Base-by-base conservation (phyloP, 257 asterid species). In the Solanum corneliomulleri region DNA sequence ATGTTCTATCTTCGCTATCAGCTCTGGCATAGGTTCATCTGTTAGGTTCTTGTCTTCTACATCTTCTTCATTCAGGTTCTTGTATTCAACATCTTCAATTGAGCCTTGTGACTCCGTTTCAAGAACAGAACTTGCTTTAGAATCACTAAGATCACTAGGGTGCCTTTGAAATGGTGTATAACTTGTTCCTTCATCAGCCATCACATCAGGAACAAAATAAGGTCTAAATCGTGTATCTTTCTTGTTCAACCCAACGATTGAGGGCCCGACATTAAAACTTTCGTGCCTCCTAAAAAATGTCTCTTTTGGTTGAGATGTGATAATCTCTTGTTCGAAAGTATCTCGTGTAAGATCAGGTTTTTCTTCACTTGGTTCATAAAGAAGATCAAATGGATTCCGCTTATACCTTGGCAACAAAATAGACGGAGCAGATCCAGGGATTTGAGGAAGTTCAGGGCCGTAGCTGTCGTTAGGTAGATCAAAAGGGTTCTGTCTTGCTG, bases 371-470 rank as follows among this genome's bases (percentile, higher is more conserved):
- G 95, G 90, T 89, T 93, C 98, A 82, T 95, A 96, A 70, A 98
- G 98, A 77, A 95, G 91, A 84, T 96, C 98, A 84, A 96, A 95
- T 72, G 99, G 99, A 91, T 95, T 96, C 86, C 91, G 86, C 91
- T 96, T 93, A 5, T 89, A 86, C 91, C 97, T 93, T 3, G 91
- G 96, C 49, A 94, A 83, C 87, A 96, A 90, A 92, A 95, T 85
- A 25, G 98, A 95, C 64, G 99, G 99, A 71, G 99, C 99, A 37
- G 99, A 96, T 75, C 99, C 99, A 68, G 98, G 99, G 90, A 96
- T 90, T 1, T 96, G 96, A 58, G 97, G 98, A 41, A 96, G 89
- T 70, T 94, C 94, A 42, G 89, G 88, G 71, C 89, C 89, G 64
- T 92, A 87, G 83, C 92, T 89, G 90, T 93, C 97, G n/a, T 89